Percentiles rank a stretch among this genome's conserved stretches.
These are phyloP conservation scores for Taiwanofungus camphoratus DNA, from an alignment of 1,284 basidiomycete genomes.

Conservation along the genomic window DNA sequence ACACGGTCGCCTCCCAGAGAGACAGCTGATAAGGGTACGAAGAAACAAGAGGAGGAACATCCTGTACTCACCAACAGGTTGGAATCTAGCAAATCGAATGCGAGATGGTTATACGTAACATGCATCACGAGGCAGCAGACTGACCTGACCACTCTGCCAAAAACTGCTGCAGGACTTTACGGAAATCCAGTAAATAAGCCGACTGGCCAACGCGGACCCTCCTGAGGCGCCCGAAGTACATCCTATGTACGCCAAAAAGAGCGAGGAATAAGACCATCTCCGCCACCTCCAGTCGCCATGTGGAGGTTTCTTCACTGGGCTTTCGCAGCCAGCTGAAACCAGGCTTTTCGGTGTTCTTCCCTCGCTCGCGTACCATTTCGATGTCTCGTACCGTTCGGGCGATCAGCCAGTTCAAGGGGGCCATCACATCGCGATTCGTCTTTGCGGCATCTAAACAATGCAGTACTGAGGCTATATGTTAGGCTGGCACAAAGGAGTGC, in stretches of 20 bases:
- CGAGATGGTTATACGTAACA: too few relatives aligned
- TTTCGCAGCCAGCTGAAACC: not conserved
- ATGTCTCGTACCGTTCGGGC: not conserved
- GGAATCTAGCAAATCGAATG: constrained; percentile 14
- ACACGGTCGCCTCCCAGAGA: constrained; percentile 5
- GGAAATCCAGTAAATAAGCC: constrained; percentile 16
- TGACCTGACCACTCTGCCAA: constrained; percentile 21
- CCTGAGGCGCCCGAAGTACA: constrained; percentile 17
- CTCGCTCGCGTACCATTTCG: not conserved
- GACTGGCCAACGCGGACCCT: constrained; percentile 8
- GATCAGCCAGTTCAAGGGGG: not conserved
- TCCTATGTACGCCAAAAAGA: constrained; percentile 18
- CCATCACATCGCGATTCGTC: not conserved
- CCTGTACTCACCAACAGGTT: constrained; percentile 14
- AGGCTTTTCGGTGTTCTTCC: not conserved
- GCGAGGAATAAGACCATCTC: constrained; percentile 10
- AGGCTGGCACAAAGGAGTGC: not conserved
- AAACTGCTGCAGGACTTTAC: constrained; percentile 14
- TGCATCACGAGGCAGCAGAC: too few relatives aligned
- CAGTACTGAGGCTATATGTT: constrained; percentile 10
- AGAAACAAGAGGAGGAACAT: constrained; percentile 2
- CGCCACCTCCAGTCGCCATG: not conserved
- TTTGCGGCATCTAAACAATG: not conserved
- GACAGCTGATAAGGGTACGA: constrained; percentile 7
- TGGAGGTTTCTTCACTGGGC: not conserved